Conservation (phyloP, 139 green algal species). For the Micractinium conductrix region DNA sequence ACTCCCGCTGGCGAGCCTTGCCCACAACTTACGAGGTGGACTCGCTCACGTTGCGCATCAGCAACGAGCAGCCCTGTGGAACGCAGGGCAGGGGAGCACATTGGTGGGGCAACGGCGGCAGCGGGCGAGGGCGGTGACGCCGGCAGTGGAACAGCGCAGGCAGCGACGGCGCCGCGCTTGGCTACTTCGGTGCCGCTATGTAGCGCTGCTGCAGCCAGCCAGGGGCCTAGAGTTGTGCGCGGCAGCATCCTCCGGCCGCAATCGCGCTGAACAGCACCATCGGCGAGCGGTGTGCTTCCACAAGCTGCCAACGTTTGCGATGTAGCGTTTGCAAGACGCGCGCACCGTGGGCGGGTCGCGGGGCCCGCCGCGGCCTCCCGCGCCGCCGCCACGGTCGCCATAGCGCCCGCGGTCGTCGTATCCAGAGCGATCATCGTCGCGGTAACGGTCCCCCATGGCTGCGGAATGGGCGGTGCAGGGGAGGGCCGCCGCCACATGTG, state of each 20-base stretch:
- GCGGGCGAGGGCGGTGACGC: neutral
- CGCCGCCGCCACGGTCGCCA: too few species aligned
- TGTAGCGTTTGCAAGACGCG: too few species aligned
- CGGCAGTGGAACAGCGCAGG: neutral
- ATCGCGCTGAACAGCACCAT: neutral
- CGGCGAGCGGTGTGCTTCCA: neutral
- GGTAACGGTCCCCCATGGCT: too few species aligned
- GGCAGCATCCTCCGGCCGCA: too few species aligned
- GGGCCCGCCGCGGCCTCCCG: neutral
- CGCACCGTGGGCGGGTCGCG: neutral
- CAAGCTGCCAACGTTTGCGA: too few species aligned
- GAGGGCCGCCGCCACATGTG: too few species aligned
- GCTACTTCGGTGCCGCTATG: neutral
- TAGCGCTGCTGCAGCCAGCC: neutral
- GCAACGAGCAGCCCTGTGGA: conserved; percentile 19
- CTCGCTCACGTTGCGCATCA: conserved; percentile 23
- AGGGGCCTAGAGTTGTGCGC: neutral
- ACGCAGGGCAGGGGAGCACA: neutral
- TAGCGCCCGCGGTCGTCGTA: too few species aligned
- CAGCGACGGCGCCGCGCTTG: neutral
- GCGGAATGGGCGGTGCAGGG: too few species aligned
- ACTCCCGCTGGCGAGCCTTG: neutral
- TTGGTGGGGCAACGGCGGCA: neutral
- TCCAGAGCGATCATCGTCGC: too few species aligned
- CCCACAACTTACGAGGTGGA: neutral